phyloP scores from a whole-genome alignment of 1,139 yeast species.

The Barnettozyma hawaiiensis region DNA sequence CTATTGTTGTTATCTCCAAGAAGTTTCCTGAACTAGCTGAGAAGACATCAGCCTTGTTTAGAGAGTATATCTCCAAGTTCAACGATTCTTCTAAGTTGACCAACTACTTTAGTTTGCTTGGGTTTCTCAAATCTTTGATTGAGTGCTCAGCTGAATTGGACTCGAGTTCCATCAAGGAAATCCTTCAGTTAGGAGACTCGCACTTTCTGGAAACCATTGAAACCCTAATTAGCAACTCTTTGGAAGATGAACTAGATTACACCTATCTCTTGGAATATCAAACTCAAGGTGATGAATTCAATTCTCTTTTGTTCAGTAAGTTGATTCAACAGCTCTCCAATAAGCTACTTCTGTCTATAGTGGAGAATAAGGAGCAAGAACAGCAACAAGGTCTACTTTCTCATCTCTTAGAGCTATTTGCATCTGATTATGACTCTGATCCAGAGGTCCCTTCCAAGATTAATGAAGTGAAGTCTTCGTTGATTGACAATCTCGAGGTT shows the following conservation, averaged over 20 bases:
- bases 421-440: slow-evolving; percentile 20
- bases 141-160: slow-evolving; percentile 4
- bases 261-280: slow-evolving; percentile 24
- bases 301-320: slow-evolving; percentile 21
- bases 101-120: slow-evolving; percentile 26
- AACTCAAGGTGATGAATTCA: slow-evolving; percentile 23
- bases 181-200: slow-evolving; percentile 12
- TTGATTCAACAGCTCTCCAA: slow-evolving; percentile 18
- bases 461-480: slow-evolving; percentile 9
- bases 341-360: slow-evolving; percentile 13
- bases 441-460: slow-evolving; percentile 14
- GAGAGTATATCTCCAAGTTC: slow-evolving; percentile 27
- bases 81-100: slow-evolving; percentile 22
- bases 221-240: slow-evolving; percentile 11
- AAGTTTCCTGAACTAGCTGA: slow-evolving; percentile 29
- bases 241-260: slow-evolving; percentile 24
- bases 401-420: slow-evolving; percentile 11
- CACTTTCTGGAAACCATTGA: slow-evolving; percentile 20
- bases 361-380: slow-evolving; percentile 9
- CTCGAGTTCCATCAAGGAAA: background rate
- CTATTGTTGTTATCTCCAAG: slow-evolving; percentile 29
- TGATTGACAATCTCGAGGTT: slow-evolving; percentile 15
- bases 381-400: slow-evolving; percentile 13
- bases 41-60: slow-evolving; percentile 22
- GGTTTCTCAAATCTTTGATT: slow-evolving; percentile 21